Evolutionary conservation across 306 rosid species (phyloP).

Genomic region (Fagus sylvatica): DNA sequence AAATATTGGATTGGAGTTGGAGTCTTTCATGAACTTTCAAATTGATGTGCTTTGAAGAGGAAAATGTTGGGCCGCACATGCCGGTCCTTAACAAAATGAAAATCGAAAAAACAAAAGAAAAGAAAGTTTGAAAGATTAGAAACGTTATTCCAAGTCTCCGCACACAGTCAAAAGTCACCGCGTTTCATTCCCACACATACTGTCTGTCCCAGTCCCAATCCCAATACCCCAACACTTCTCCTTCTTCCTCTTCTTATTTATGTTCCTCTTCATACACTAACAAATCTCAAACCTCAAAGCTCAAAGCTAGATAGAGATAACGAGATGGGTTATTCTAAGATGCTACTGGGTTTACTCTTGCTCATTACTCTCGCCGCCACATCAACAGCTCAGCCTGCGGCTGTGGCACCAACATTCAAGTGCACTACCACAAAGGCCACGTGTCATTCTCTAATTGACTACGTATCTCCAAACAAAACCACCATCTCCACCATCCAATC

Average conservation of each 20-base stretch:
- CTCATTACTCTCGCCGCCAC: constrained; percentile 13
- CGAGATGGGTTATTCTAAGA: constrained; percentile 21
- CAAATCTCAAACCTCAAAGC: not conserved
- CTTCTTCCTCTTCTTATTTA: not conserved
- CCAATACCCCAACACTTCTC: not conserved
- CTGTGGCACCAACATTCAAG: constrained; percentile 39
- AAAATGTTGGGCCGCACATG: too few relatives aligned
- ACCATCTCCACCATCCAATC: constrained; percentile 37
- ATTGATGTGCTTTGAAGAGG: too few relatives aligned
- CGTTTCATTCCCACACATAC: not conserved
- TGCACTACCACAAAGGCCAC: constrained; percentile 33
- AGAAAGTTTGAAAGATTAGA: too few relatives aligned
- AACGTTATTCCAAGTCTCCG: too few relatives aligned
- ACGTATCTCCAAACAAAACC: constrained; percentile 44
- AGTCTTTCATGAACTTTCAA: too few relatives aligned
- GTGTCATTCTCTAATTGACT: constrained; percentile 52
- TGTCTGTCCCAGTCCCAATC: too few relatives aligned
- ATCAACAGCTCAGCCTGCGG: constrained; percentile 20
- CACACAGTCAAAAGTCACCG: too few relatives aligned
- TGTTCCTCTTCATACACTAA: not conserved
- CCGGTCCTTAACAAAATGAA: too few relatives aligned
- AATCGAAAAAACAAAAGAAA: too few relatives aligned
- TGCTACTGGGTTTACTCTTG: constrained; percentile 22
- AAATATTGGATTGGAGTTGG: too few relatives aligned
- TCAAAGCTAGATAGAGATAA: not conserved